Evolutionary conservation across 495 filamentous ascomycete species (phyloP).

Genomic region (Penicillium mononematosum): DNA sequence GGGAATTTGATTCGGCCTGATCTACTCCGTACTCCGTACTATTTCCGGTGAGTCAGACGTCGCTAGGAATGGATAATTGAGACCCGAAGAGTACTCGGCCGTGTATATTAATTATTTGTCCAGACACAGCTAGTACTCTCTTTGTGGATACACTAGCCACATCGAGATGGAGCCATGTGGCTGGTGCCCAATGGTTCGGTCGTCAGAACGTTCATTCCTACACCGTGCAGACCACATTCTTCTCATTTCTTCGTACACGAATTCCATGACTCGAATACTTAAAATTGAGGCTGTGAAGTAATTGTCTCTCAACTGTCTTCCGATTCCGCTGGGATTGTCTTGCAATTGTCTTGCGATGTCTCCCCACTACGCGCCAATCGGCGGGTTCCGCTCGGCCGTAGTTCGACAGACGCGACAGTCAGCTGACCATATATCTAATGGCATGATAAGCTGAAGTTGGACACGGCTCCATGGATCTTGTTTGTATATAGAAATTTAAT

Average conservation of each 20-base stretch:
- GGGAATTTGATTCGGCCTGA: conserved; percentile 3
- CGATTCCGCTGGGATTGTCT: conserved; percentile 8
- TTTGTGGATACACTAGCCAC: conserved; percentile 6
- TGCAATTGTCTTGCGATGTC: conserved; percentile 6
- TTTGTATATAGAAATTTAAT: not conserved
- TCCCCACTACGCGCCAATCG: conserved; percentile 10
- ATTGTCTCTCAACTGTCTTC: not conserved
- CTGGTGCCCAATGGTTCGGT: conserved; percentile 4
- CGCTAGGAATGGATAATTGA: not conserved
- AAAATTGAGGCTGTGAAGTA: conserved; percentile 8
- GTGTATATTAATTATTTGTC: not conserved
- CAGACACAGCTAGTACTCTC: not conserved
- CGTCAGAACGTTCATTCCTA: conserved; percentile 4
- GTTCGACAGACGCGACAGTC: conserved; percentile 8
- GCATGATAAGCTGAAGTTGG: conserved; percentile 7
- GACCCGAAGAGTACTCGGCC: not conserved
- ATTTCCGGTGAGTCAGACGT: conserved; percentile 7
- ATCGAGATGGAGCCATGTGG: conserved; percentile 5
- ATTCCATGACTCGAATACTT: not conserved
- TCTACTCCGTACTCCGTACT: not conserved
- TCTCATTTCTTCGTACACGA: not conserved
- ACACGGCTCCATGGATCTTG: conserved; percentile 11
- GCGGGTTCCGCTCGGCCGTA: conserved; percentile 8
- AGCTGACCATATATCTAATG: conserved; percentile 11
- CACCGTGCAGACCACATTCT: not conserved